Base-by-base conservation (phyloP, 2,329 filamentous ascomycete species). In the Zymoseptoria pseudotritici region DNA sequence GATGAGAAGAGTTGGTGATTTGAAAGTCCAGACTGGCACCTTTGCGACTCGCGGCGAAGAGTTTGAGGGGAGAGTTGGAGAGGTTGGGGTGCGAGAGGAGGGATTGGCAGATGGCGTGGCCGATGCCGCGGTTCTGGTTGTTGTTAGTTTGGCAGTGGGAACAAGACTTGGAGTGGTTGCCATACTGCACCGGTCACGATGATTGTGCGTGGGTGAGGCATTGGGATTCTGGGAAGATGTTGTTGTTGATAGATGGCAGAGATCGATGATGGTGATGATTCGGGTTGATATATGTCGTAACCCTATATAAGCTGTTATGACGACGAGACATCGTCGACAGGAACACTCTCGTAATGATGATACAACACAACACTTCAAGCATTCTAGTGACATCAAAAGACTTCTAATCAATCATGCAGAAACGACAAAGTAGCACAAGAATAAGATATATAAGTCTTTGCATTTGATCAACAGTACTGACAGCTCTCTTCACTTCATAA, bases 101-200 rank as follows among this genome's bases (percentile, higher is more conserved):
- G 26, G 64, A 61, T 50, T 70, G 58, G 66, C 70, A 72, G 20
- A 74, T 72, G 46, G 72, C 72, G 31, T 62, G 63, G 53, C 72
- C 72, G 56, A 74, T 74, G 54, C 72, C 72, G 57, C 72, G 67
- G 56, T 74, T 74, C 71, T 73, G 56, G 1, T 8, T 5, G 17
- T 49, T 56, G 55, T 64, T 7, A 60, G 57, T 36, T 8, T 9
- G n/a, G 13, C n/a, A n/a, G 29, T 53, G 21, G 53, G 17, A 31
- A 11, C 55, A 24, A 22, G 9, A n/a, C 20, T 10, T 21, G 51
- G 49, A 22, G 19, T 31, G 53, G 17, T 22, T 20, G 49, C 56
- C 66, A 52, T 67, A 72, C 71, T 11, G 71, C 71, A 56, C 71
- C 71, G 21, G 71, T 73, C 4, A 73, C 70, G 54, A 73, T 69